These are phyloP conservation scores for Pichia sp. DNA, from an alignment of 1,139 yeast genomes.

Conservation along the genomic window DNA sequence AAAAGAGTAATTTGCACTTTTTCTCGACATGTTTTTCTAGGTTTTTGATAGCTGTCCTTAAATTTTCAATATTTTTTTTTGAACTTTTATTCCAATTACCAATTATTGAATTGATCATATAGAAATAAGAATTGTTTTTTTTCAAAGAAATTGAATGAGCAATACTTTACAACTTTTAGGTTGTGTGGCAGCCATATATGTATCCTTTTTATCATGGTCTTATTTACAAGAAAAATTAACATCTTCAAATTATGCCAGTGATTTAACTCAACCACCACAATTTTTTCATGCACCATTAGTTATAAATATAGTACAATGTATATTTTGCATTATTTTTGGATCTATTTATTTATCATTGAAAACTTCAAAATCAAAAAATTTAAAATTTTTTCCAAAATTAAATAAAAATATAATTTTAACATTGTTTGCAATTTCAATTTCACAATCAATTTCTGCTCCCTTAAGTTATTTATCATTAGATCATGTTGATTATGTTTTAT, in stretches of 20 bases:
- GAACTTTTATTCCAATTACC: too few relatives aligned
- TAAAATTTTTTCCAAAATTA: slow-evolving; percentile 33
- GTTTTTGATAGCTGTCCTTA: too few relatives aligned
- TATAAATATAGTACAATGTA: slow-evolving; percentile 66
- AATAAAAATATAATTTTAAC: not conserved
- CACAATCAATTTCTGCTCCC: slow-evolving; percentile 80
- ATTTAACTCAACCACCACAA: slow-evolving; percentile 26
- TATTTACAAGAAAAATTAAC: slow-evolving; percentile 83
- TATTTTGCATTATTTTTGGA: slow-evolving; percentile 68
- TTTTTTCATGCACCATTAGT: slow-evolving; percentile 68
- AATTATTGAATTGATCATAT: too few relatives aligned
- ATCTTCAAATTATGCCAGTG: slow-evolving; percentile 66
- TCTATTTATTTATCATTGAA: slow-evolving; percentile 42
- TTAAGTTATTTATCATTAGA: slow-evolving; percentile 66
- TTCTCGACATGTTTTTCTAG: too few relatives aligned
- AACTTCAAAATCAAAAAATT: slow-evolving; percentile 28
- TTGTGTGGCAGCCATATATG: slow-evolving; percentile 72
- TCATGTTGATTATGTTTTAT: slow-evolving; percentile 82
- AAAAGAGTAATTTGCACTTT: too few relatives aligned
- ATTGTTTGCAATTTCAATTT: slow-evolving; percentile 57
- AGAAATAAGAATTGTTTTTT: not conserved
- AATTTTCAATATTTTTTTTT: too few relatives aligned
- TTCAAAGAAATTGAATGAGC: not conserved
- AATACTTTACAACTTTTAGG: slow-evolving; percentile 23
- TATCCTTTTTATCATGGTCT: slow-evolving; percentile 86